These are phyloP conservation scores for Bipolaris bicolor DNA, from an alignment of 2,329 filamentous ascomycete genomes.

Conservation along the genomic window DNA sequence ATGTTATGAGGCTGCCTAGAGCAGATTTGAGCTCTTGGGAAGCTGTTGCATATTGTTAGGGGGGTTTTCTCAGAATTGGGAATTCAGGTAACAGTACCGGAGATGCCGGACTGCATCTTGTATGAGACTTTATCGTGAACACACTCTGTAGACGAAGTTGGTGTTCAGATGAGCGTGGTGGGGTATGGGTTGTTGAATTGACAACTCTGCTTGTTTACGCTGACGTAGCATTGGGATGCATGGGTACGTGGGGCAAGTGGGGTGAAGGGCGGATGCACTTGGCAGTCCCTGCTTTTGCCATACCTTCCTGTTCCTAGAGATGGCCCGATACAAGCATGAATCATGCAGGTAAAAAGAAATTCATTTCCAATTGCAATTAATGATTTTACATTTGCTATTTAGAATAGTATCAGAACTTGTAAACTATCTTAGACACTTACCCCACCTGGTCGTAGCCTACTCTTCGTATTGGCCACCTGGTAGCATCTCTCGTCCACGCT, in stretches of 20 bases:
- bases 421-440: neutral
- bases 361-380: neutral
- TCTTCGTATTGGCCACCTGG: conserved; percentile 58
- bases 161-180: neutral
- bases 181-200: neutral
- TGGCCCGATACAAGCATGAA: neutral
- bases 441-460: conserved; percentile 27
- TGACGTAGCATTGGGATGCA: conserved; percentile 15
- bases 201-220: conserved; percentile 10
- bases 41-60: conserved; percentile 52
- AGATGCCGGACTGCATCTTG: conserved; percentile 79
- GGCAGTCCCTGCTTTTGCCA: conserved; percentile 7
- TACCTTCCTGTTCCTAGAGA: neutral
- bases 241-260: conserved; percentile 29
- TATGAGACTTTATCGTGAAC: neutral
- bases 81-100: conserved; percentile 57
- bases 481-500: conserved; percentile 55
- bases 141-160: neutral
- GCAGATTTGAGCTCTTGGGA: conserved; percentile 77
- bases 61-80: neutral
- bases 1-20: conserved; percentile 72
- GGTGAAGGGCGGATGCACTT: conserved; percentile 15
- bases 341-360: no score
- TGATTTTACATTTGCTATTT: neutral
- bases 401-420: neutral